Evolutionary conservation across 169 alveolate species (phyloP).

Genomic region (Blepharisma undulans): DNA sequence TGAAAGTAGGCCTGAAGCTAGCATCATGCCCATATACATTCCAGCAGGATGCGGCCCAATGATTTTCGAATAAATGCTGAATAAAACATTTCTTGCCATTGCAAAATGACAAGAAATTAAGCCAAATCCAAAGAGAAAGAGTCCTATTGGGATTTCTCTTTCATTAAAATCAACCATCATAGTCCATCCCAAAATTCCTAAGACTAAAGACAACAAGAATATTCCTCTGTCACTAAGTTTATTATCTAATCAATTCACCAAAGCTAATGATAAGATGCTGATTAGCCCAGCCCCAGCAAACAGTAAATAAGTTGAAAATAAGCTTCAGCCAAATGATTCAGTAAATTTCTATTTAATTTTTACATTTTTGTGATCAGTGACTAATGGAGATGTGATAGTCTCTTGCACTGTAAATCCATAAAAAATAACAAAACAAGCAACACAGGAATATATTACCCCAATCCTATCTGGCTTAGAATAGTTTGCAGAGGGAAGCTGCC

Average conservation of each 20-base stretch:
- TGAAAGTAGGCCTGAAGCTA: not conserved
- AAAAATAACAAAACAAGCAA: constrained; percentile 37
- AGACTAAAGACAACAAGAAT: not conserved
- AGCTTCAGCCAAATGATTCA: constrained; percentile 20
- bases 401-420: constrained; percentile 52
- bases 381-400: constrained; percentile 48
- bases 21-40: not conserved
- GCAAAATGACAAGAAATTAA: not conserved
- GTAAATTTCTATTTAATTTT: constrained; percentile 33
- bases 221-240: not conserved
- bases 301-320: constrained; percentile 9
- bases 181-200: not conserved
- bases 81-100: not conserved
- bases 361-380: constrained; percentile 12
- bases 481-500: not conserved
- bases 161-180: not conserved
- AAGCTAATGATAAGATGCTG: not conserved
- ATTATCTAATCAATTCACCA: not conserved
- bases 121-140: not conserved
- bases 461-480: constrained; percentile 16
- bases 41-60: constrained; percentile 34
- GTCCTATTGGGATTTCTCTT: not conserved
- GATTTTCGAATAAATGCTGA: constrained; percentile 12
- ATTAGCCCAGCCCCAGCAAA: constrained; percentile 52
- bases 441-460: constrained; percentile 33